Evolutionary conservation across 129 eudicot species (phyloP), one percentile per base, ranked within the genome.

Genomic region (Centella asiatica): DNA sequence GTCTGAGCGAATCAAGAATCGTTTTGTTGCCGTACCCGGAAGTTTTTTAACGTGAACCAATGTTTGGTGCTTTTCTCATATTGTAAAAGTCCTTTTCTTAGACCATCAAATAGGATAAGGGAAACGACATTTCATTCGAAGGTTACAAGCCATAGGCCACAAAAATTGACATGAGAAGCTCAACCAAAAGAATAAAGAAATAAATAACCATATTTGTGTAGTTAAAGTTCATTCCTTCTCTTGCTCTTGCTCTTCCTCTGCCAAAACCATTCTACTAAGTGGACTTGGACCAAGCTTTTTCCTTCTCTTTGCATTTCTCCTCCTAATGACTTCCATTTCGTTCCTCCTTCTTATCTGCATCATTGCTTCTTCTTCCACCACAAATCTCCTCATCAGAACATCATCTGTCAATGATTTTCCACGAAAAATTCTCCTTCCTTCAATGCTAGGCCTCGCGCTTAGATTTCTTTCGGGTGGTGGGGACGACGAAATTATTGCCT

Each of bases 281-380:
- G 90, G 95, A 67, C 98, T 92, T 50, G 95, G 95, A 4, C 98
- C 98, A 77, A 92, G 85, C 72, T 63, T 84, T 71, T 76, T 87
- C 86, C 90, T 87, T 70, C 95, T 84, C 67, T 77, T 72, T 0
- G 77, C 72, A 81, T 84, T 81, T 74, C 98, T 87, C 67, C 61
- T 92, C 70, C 94, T 87, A 70, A 92, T 84, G 14, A 92, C 67
- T 46, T 92, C 98, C 98, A 92, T 87, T 64, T 92, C 74, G 62
- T 92, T 87, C 68, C 90, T 84, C 57, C 90, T 79, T 60, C 93
- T 84, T 7, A 79, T 83, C 74, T 92, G 95, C 94, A 87, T 84
- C 95, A 90, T 90, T 47, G 95, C 95, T 72, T 87, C 98, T 60
- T 92, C 98, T 69, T 84, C 98, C 15, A 80, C 61, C 15, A 92